These are phyloP conservation scores for Didymella exigua DNA, from an alignment of 2,329 filamentous ascomycete species.

Conservation along the genomic window DNA sequence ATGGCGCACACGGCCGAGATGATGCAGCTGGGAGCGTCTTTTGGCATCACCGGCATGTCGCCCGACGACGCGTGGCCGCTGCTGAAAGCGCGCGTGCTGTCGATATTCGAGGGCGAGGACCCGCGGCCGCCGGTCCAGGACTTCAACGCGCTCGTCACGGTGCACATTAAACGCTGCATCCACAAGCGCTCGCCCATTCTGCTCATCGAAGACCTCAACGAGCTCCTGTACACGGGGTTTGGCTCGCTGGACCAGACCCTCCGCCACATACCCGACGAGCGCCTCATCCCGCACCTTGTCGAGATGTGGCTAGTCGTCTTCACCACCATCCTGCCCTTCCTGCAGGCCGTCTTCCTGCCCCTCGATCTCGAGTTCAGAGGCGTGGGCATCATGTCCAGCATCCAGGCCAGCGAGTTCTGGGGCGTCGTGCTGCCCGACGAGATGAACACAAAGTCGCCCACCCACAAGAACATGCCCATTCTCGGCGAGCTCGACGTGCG, in stretches of 20 bases:
- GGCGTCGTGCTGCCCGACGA: constrained; percentile 63
- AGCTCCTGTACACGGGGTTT: constrained; percentile 82
- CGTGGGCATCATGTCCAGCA: constrained; percentile 76
- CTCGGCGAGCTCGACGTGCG: constrained; percentile 76
- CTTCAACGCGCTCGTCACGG: constrained; percentile 78
- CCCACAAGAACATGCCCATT: constrained; percentile 51
- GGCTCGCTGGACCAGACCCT: constrained; percentile 83
- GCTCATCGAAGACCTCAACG: constrained; percentile 76
- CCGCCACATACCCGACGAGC: constrained; percentile 78
- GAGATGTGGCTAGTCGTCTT: constrained; percentile 96
- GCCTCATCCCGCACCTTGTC: constrained; percentile 86
- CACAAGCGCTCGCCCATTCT: constrained; percentile 72
- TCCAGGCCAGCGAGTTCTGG: constrained; percentile 91
- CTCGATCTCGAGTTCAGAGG: constrained; percentile 93
- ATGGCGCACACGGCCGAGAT: constrained; percentile 48
- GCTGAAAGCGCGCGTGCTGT: constrained; percentile 74
- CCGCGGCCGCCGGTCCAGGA: constrained; percentile 81
- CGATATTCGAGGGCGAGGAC: constrained; percentile 82
- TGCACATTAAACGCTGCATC: constrained; percentile 79
- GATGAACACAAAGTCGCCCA: constrained; percentile 55
- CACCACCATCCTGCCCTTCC: constrained; percentile 85
- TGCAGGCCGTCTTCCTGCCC: constrained; percentile 93
- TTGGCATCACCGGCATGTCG: constrained; percentile 56
- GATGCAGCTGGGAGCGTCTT: constrained; percentile 52
- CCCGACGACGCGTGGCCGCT: constrained; percentile 83